Percentiles rank a stretch among this genome's conserved stretches.
Conservation (phyloP, 2,329 filamentous ascomycete genomes). For the Colletotrichum kahawae region DNA sequence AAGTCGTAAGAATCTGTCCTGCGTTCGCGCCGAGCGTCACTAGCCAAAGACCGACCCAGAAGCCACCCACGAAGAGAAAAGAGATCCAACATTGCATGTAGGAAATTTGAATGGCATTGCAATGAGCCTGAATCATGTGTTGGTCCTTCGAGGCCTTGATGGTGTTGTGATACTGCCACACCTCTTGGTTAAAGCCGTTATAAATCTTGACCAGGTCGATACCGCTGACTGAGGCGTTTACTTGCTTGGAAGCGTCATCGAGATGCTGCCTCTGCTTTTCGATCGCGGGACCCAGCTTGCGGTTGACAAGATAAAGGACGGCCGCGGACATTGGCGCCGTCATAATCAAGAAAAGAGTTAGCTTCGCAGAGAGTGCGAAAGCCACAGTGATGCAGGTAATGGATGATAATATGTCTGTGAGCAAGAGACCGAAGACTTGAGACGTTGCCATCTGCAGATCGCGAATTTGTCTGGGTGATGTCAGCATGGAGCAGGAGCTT, state of each 20-base stretch:
- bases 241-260: conserved; percentile 72
- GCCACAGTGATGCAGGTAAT: conserved; percentile 73
- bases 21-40: conserved; percentile 65
- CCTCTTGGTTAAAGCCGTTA: conserved; percentile 75
- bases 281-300: conserved; percentile 69
- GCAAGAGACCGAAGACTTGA: conserved; percentile 75
- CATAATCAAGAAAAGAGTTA: conserved; percentile 80
- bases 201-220: conserved; percentile 80
- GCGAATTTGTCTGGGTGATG: conserved; percentile 70
- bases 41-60: conserved; percentile 83
- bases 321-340: conserved; percentile 72
- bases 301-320: conserved; percentile 64
- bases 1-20: conserved; percentile 79
- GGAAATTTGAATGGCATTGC: conserved; percentile 74
- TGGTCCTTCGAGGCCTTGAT: conserved; percentile 63
- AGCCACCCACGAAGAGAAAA: conserved; percentile 83
- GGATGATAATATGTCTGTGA: conserved; percentile 69
- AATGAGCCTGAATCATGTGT: conserved; percentile 72
- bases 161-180: conserved; percentile 65
- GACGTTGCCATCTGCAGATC: conserved; percentile 84
- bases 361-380: conserved; percentile 80
- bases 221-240: conserved; percentile 70
- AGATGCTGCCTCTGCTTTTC: conserved; percentile 71
- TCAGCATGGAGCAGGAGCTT: conserved; percentile 10
- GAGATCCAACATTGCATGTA: conserved; percentile 77